phyloP scores from a whole-genome alignment of 2,329 filamentous ascomycete genomes.

The Apiospora pterosperma region DNA sequence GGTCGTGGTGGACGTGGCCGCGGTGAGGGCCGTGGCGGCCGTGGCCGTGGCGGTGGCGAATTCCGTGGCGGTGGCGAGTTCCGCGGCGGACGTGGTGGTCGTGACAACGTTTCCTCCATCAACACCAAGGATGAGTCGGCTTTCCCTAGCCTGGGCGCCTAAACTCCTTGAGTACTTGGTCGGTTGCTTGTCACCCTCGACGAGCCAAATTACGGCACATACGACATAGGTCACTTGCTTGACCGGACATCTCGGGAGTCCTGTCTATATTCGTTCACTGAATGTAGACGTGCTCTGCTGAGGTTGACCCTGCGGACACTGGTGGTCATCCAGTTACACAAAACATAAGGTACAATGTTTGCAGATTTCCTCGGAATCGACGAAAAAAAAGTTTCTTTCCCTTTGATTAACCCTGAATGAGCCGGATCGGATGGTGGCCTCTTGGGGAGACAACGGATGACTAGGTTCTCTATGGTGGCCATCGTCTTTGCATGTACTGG shows the following conservation, averaged over 20 bases:
- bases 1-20: conserved; percentile 49
- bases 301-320: neutral
- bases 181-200: conserved; percentile 15
- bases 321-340: conserved; percentile 4
- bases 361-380: neutral
- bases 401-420: conserved; percentile 11
- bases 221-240: conserved; percentile 4
- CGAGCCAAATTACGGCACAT: conserved; percentile 13
- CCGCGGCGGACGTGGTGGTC: conserved; percentile 45
- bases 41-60: conserved; percentile 45
- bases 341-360: neutral
- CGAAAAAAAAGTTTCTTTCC: conserved; percentile 6
- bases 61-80: conserved; percentile 31
- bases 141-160: conserved; percentile 60
- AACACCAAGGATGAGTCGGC: conserved; percentile 56
- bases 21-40: conserved; percentile 40
- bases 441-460: conserved; percentile 17
- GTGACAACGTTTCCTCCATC: conserved; percentile 42
- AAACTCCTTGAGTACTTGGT: conserved; percentile 21
- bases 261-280: neutral
- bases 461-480: conserved; percentile 15
- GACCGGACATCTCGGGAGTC: conserved; percentile 7
- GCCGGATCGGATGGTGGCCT: conserved; percentile 17
- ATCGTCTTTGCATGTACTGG: conserved; percentile 24
- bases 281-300: neutral